phyloP scores from a whole-genome alignment of 176 grass and related monocot species.

The Oryza brachyantha region DNA sequence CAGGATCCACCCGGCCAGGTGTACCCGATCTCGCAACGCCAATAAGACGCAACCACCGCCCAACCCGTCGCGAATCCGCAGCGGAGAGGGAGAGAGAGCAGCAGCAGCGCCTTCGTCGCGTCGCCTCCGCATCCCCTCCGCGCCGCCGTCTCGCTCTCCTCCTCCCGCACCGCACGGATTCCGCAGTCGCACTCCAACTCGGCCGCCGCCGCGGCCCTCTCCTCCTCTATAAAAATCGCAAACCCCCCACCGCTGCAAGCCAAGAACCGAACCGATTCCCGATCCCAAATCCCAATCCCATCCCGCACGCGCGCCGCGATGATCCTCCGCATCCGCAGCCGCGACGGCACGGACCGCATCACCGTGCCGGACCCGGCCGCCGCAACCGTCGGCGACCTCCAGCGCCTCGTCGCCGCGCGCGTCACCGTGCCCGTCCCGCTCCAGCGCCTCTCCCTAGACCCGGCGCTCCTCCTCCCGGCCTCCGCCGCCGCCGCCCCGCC shows the following conservation, averaged over 20 bases:
- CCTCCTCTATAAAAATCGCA: background rate
- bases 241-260: conserved; percentile 15
- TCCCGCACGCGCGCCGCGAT: conserved; percentile 22
- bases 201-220: background rate
- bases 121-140: background rate
- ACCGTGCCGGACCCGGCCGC: conserved; percentile 45
- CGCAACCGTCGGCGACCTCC: conserved; percentile 64
- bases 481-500: background rate
- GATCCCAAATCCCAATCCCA: background rate
- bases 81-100: too few species aligned
- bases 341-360: conserved; percentile 77
- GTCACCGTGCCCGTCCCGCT: conserved; percentile 52
- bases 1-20: background rate
- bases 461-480: conserved; percentile 48
- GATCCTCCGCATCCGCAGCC: conserved; percentile 84
- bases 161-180: background rate
- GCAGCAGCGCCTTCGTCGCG: too few species aligned
- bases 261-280: background rate
- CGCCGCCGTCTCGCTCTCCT: background rate
- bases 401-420: conserved; percentile 52
- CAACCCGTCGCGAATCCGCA: background rate
- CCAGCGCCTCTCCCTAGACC: conserved; percentile 66
- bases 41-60: background rate
- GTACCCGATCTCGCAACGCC: background rate
- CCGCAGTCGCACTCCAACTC: background rate